Evolutionary conservation across 108 stramenopile genomes (phyloP), one percentile per base, ranked within the genome.

Genomic region (Cyclotella sp.): DNA sequence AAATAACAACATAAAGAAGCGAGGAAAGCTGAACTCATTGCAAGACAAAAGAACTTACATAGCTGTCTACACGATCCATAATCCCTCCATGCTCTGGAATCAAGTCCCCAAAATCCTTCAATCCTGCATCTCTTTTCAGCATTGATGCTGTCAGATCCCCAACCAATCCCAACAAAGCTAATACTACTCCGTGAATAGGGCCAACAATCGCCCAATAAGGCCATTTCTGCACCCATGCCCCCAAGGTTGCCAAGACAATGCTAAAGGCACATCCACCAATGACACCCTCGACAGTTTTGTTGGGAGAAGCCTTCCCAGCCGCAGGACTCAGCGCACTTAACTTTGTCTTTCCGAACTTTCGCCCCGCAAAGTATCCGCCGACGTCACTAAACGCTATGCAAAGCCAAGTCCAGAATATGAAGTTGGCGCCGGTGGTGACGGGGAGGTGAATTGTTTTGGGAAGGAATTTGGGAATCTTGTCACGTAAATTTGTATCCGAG

Each of bases 71-170:
- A 22, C 98, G 90, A 66, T 99, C 98, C 73, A 99, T 80, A 22
- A 98, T 89, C 13, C 98, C 98, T 21, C 98, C 98, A 69, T 99
- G 98, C 83, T 97, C 98, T 0, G 98, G 98, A 63, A 99, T 91
- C 42, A 99, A 68, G 75, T 94, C 89, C 13, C 98, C 98, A 74
- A 96, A 96, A 74, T 99, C 98, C 81, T 99, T 99, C 70, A 99
- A 51, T 3, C 93, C 97, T 0, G 97, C 97, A 84, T 98, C 97
- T 22, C 98, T 86, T 76, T 99, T 99, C 29, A 99, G 73, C 97
- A 99, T 97, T 21, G 93, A 94, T 15, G 97, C 97, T 3, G 98
- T 98, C 65, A 99, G 79, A 78, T 99, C 98, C 1, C 98, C 98
- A 28, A 98, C 89, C 58, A 99, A 82, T 34, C 95, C 96, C 64